Evolutionary conservation across 164 flowering plant genomes (phyloP), one percentile per base, ranked within the genome.

Genomic region (Sextonia rubra): DNA sequence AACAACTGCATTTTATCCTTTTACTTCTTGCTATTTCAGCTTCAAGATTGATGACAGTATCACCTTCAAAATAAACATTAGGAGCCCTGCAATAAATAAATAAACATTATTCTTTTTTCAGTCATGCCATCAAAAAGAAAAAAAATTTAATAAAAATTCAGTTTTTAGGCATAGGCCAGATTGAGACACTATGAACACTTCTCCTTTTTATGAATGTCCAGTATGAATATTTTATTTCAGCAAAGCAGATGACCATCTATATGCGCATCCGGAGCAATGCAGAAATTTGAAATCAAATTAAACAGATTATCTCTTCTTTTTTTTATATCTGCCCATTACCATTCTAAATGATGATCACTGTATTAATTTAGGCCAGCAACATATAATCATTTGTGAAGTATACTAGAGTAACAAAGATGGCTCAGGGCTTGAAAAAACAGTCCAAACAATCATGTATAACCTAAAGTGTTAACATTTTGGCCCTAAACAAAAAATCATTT

Each of bases 21-120:
- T 82, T 77, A 71, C 99, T 91, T 84, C 98, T 92, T 68, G 82
- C 72, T 63, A 93, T 26, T 81, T 96, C 99, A 72, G 85, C 77
- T 79, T 90, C 93, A 47, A 96, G 95, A 78, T 96, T 96, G 63
- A 92, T 72, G 62, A 85, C 93, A 68, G 47, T 82, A 56, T 89
- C 91, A 74, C 82, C 85, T 55, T 90, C 86, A 78, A 93, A 93
- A 55, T 88, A 96, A 17, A 92, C 97, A 83, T 96, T 91, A 17
- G 99, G 99, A 1, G 99, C 97, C 99, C 98, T 96, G 87, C 82
- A 86, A 18, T 68, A 48, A 47, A 24, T 27, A 48, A 3, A 68
- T 12, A 12, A 20, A 17, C n/a, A 1, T 17, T 17, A 37, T 8
- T 37, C 44, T 37, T 37, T 37, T 37, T 32, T 32, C 44, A 6